These are phyloP conservation scores for Quercus aquifolioides DNA, from an alignment of 306 rosid genomes.

Conservation along the genomic window DNA sequence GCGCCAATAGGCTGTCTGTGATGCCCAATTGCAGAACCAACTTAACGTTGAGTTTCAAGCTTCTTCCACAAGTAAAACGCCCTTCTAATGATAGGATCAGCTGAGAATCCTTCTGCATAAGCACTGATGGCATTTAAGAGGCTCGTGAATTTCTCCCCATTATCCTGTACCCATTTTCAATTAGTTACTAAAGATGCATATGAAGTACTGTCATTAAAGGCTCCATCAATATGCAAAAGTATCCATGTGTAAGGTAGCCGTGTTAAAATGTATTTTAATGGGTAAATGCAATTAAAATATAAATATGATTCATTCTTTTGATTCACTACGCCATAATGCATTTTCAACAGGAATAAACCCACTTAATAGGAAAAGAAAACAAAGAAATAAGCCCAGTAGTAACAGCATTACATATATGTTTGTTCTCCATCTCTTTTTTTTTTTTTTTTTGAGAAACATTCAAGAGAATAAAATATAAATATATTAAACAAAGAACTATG, in stretches of 20 bases:
- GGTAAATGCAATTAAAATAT: not conserved
- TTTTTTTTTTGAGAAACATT: not conserved
- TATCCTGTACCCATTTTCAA: conserved; percentile 47
- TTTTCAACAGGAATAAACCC: not conserved
- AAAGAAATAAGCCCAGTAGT: not conserved
- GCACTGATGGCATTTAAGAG: conserved; percentile 79
- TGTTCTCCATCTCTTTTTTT: not conserved
- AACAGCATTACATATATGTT: not conserved
- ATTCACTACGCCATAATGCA: not conserved
- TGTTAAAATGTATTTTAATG: not conserved
- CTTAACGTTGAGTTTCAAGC: conserved; percentile 13
- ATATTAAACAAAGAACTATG: not conserved
- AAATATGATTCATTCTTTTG: not conserved
- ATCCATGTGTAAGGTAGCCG: not conserved
- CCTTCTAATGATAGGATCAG: conserved; percentile 72
- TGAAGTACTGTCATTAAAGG: not conserved
- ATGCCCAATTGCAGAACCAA: not conserved
- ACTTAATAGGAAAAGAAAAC: too few relatives aligned
- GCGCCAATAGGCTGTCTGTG: not conserved
- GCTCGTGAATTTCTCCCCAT: conserved; percentile 59
- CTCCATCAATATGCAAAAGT: not conserved
- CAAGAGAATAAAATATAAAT: not conserved
- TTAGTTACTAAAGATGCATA: not conserved
- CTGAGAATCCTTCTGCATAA: conserved; percentile 79
- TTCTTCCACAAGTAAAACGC: conserved; percentile 45